Evolutionary conservation across 2,329 filamentous ascomycete species (phyloP).

Genomic region (Corinectria fuckeliana): DNA sequence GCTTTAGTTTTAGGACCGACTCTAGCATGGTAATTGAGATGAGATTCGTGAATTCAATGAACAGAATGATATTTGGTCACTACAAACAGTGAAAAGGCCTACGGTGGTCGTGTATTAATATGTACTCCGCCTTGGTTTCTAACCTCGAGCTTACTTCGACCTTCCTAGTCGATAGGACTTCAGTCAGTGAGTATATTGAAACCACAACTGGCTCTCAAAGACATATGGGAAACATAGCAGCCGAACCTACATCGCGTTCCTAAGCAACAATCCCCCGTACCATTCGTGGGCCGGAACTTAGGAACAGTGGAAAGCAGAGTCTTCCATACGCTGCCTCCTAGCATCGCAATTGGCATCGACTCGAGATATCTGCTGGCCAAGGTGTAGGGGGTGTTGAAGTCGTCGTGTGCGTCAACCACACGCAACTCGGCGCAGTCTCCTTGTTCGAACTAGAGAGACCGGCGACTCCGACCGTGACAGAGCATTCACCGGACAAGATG

Average conservation of each 20-base stretch:
- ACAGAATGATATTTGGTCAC: not conserved
- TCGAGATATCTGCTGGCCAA: constrained; percentile 38
- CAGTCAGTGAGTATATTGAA: no score
- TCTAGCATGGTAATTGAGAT: not conserved
- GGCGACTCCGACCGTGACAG: constrained; percentile 43
- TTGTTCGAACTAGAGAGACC: constrained; percentile 34
- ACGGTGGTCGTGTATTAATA: no score
- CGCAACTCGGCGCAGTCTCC: constrained; percentile 36
- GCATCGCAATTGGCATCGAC: constrained; percentile 39
- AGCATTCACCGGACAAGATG: constrained; percentile 49
- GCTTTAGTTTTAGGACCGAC: not conserved
- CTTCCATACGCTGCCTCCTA: constrained; percentile 36
- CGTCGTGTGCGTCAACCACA: constrained; percentile 53
- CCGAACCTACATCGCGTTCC: no score
- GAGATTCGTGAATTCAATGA: not conserved
- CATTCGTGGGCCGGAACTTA: constrained; percentile 28
- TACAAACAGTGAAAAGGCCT: no score
- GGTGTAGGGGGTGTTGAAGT: constrained; percentile 42
- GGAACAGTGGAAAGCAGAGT: constrained; percentile 28
- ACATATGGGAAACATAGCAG: no score
- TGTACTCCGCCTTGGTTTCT: no score
- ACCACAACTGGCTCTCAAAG: no score
- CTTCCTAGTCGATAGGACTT: no score
- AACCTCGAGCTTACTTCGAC: no score
- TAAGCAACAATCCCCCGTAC: no score